Conservation (phyloP, 2,329 filamentous ascomycete species). For the Didymella pinodella region DNA sequence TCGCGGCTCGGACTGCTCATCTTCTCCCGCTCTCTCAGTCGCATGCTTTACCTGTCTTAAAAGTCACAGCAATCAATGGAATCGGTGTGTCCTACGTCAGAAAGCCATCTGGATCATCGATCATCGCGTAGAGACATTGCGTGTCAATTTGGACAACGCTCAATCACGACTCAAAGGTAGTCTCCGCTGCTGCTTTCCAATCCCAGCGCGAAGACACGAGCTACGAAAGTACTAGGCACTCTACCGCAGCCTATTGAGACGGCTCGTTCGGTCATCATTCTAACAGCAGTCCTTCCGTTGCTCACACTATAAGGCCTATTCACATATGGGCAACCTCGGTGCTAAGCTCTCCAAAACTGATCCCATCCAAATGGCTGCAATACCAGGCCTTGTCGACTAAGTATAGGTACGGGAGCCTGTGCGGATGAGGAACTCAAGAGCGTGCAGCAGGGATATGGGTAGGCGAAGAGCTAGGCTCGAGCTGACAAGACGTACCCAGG, state of each 20-base stretch:
- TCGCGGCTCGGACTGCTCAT: constrained; percentile 1
- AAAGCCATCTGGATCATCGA: background rate
- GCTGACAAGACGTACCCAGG: background rate
- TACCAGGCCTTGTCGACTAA: background rate
- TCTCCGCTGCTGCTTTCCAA: background rate
- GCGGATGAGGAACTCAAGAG: background rate
- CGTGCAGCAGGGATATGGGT: background rate
- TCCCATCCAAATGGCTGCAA: background rate
- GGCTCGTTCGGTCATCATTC: background rate
- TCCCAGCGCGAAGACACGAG: background rate
- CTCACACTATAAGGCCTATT: background rate
- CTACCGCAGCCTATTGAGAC: background rate
- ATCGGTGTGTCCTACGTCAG: background rate
- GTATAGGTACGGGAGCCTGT: background rate
- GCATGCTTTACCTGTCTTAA: background rate
- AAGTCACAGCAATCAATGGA: background rate
- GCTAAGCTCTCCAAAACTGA: background rate
- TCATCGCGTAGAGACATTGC: background rate
- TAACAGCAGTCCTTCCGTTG: background rate
- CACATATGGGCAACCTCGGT: background rate
- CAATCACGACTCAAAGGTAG: background rate
- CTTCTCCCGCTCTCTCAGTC: background rate
- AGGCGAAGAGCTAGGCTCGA: constrained; percentile 1
- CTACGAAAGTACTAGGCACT: background rate
- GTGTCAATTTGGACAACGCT: background rate